Conservation (phyloP, 2,329 filamentous ascomycete genomes). For the Pyrenophora teres region DNA sequence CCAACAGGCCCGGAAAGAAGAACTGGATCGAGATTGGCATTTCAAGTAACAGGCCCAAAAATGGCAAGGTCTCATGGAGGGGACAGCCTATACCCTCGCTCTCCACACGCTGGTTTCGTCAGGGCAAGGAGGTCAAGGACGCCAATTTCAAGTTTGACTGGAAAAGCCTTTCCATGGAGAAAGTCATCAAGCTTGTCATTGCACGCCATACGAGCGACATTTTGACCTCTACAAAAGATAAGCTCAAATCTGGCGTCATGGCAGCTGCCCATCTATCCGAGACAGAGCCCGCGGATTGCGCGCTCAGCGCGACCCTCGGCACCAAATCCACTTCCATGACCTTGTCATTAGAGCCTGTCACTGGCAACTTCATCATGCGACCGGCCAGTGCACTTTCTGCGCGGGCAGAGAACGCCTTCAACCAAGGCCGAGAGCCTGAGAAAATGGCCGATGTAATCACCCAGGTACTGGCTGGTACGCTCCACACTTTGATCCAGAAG, state of each 20-base stretch:
- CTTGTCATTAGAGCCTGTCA: slow-evolving; percentile 75
- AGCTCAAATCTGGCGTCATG: slow-evolving; percentile 62
- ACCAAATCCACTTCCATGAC: slow-evolving; percentile 60
- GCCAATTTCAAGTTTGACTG: slow-evolving; percentile 70
- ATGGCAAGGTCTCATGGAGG: slow-evolving; percentile 43
- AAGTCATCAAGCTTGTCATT: slow-evolving; percentile 73
- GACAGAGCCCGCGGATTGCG: slow-evolving; percentile 68
- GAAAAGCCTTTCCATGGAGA: slow-evolving; percentile 71
- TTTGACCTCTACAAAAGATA: slow-evolving; percentile 64
- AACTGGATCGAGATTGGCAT: slow-evolving; percentile 92
- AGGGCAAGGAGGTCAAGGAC: slow-evolving; percentile 74
- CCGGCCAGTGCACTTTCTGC: slow-evolving; percentile 54
- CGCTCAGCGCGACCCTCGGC: slow-evolving; percentile 71
- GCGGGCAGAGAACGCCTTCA: slow-evolving; percentile 67
- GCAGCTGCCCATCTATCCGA: slow-evolving; percentile 63
- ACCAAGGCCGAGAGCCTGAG: slow-evolving; percentile 61
- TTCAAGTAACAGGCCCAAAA: slow-evolving; percentile 61
- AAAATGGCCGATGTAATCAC: slow-evolving; percentile 65
- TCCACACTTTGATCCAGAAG: slow-evolving; percentile 65
- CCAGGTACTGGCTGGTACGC: slow-evolving; percentile 63
- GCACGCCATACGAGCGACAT: slow-evolving; percentile 75
- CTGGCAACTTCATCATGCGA: slow-evolving; percentile 73
- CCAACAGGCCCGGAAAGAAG: slow-evolving; percentile 69
- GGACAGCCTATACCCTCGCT: slow-evolving; percentile 50
- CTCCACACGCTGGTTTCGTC: slow-evolving; percentile 79